These are phyloP conservation scores for Heliocybe sulcata DNA, from an alignment of 1,284 basidiomycete species.

Conservation along the genomic window DNA sequence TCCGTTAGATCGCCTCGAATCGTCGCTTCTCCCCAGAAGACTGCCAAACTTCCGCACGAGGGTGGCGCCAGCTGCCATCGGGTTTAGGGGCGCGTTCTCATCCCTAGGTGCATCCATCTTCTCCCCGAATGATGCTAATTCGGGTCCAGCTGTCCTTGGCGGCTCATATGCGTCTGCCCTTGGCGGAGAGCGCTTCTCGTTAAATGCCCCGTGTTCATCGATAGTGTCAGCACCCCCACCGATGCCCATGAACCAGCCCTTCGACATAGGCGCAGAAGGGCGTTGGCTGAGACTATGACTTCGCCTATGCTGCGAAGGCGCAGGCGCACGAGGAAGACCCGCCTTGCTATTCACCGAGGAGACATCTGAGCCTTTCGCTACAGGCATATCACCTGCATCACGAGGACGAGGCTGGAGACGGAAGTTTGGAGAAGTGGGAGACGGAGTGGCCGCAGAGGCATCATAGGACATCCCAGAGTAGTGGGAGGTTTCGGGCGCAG, in stretches of 20 bases:
- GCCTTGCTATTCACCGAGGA: conserved; percentile 14
- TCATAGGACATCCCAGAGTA: conserved; percentile 76
- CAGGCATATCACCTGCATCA: conserved; percentile 38
- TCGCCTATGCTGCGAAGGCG: conserved; percentile 58
- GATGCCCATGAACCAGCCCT: conserved; percentile 39
- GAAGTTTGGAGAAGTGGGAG: conserved; percentile 49
- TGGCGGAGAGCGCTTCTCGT: conserved; percentile 11
- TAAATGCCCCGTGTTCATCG: conserved; percentile 31
- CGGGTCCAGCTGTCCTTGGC: conserved; percentile 53
- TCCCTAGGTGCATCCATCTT: conserved; percentile 22
- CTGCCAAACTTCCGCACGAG: conserved; percentile 71
- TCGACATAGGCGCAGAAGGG: conserved; percentile 33
- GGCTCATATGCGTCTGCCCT: conserved; percentile 22
- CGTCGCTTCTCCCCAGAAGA: conserved; percentile 43
- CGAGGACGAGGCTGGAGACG: conserved; percentile 41
- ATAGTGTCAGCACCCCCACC: conserved; percentile 20
- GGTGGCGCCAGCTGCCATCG: conserved; percentile 53
- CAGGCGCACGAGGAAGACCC: conserved; percentile 51
- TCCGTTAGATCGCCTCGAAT: conserved; percentile 29
- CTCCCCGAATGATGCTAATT: conserved; percentile 42
- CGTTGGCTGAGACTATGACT: conserved; percentile 75
- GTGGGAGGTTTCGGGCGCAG: conserved; percentile 73
- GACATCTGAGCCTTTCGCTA: conserved; percentile 14
- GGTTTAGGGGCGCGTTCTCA: conserved; percentile 11
- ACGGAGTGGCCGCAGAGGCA: conserved; percentile 36